Base-by-base conservation (phyloP, 176 grass and related monocot species). In the Pontederia crassipes region DNA sequence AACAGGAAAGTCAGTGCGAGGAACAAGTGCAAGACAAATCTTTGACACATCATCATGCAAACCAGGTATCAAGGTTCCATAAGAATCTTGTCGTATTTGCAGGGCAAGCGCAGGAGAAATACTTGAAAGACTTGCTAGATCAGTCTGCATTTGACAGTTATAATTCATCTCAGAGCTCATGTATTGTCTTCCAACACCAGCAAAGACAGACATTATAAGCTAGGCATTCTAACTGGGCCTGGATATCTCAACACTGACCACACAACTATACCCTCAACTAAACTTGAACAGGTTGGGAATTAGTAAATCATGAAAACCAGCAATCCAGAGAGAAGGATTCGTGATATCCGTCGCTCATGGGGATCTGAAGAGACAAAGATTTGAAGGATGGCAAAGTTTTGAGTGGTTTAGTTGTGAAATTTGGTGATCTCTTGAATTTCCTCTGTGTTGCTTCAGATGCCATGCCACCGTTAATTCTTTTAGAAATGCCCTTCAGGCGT, bases 41-140 rank as follows among this genome's bases (percentile, higher is more conserved):
- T 87, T 89, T 2, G 83, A 77, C 0, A 89, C 65, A 17, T 95
- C 90, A n/a, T 95, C 86, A 0, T 80, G 90, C 28, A 89, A 78
- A 40, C 78, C 78, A 28, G 86, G 86, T 53, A 95, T 82, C 52
- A 87, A 68, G 3, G 65, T 12, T 2, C 68, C 53, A 16, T 68
- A 57, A 26, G 64, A 16, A 62, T 74, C 46, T 2, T 58, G 65
- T 54, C 70, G 61, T 8, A 67, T 60, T 71, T 69, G 58, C 4
- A 17, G 24, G 59, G 49, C 54, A 14, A 46, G 53, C 17, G 29
- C 60, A 8, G n/a, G 56, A 46, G 76, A 65, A 62, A 80, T 13
- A 16, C 72, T 89, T 64, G 32, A 15, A 35, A 5, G 54, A 46
- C 47, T 17, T 4, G 9, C 52, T 11, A 53, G 17, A 14, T 55